Conservation (phyloP, 805 yeast genomes). For the Pachysolen tannophilus region DNA sequence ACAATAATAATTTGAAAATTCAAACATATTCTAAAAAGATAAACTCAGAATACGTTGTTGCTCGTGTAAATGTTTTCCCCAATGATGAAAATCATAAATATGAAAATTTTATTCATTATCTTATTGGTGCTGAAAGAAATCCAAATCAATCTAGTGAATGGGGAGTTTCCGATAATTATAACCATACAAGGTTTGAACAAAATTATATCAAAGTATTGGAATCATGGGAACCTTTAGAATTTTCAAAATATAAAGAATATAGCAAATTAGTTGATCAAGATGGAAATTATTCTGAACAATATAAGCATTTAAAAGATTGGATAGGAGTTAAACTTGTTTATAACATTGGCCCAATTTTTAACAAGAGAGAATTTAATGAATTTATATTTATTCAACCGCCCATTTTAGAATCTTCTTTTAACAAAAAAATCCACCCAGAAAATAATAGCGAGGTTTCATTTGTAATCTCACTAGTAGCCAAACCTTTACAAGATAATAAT, state of each 20-base stretch:
- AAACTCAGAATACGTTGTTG: background rate
- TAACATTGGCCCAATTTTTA: conserved; percentile 27
- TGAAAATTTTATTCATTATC: background rate
- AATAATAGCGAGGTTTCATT: conserved; percentile 12
- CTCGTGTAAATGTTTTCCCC: background rate
- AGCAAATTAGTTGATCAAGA: too few relatives aligned
- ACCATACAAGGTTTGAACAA: conserved; percentile 23
- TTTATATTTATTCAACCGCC: conserved; percentile 22
- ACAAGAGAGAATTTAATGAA: conserved; percentile 28
- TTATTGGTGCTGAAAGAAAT: conserved; percentile 11
- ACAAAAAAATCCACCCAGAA: background rate
- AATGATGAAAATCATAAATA: background rate
- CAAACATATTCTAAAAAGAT: background rate
- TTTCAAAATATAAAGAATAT: background rate
- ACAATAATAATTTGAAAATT: background rate
- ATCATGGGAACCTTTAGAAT: conserved; percentile 9
- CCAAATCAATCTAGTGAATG: too few relatives aligned
- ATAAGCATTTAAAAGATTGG: conserved; percentile 19
- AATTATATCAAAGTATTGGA: conserved; percentile 26
- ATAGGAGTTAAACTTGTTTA: conserved; percentile 24
- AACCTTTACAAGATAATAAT: conserved; percentile 11
- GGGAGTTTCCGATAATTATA: too few relatives aligned
- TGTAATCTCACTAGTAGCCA: conserved; percentile 26
- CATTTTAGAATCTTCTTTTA: background rate
- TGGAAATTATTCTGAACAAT: conserved; percentile 1